Percentiles rank a stretch among this genome's conserved stretches.
These are phyloP conservation scores for Kuraishia hungarica DNA, from an alignment of 805 yeast genomes.

Conservation along the genomic window DNA sequence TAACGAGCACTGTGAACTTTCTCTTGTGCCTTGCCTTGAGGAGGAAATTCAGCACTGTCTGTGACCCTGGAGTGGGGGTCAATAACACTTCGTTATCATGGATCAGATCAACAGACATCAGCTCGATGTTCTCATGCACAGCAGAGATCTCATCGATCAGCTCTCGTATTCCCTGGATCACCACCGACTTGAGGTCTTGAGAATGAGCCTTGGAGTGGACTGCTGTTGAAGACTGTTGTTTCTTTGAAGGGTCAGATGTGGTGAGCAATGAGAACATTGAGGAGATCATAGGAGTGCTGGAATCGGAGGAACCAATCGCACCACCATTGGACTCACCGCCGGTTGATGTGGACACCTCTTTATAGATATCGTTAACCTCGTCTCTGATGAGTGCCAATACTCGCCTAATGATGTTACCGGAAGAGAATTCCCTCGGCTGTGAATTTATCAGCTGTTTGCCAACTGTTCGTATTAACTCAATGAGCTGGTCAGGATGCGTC, in stretches of 20 bases:
- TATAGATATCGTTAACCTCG: conserved; percentile 50
- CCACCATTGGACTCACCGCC: conserved; percentile 20
- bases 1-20: conserved; percentile 83
- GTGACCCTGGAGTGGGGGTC: conserved; percentile 93
- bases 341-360: conserved; percentile 10
- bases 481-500: conserved; percentile 68
- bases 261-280: conserved; percentile 84
- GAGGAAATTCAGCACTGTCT: conserved; percentile 80
- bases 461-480: conserved; percentile 60
- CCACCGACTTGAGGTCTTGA: conserved; percentile 71
- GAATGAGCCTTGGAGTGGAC: conserved; percentile 29
- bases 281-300: conserved; percentile 48
- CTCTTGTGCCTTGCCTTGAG: conserved; percentile 83
- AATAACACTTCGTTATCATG: conserved; percentile 82
- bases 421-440: conserved; percentile 80
- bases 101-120: conserved; percentile 85
- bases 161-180: conserved; percentile 88
- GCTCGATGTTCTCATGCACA: conserved; percentile 84
- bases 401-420: conserved; percentile 88
- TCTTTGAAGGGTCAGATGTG: conserved; percentile 21
- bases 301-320: conserved; percentile 13
- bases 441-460: conserved; percentile 69
- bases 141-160: conserved; percentile 85
- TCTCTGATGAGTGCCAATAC: conserved; percentile 83
- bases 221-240: conserved; percentile 7